These are phyloP conservation scores for Hymenoscyphus linearis DNA, from an alignment of 2,329 filamentous ascomycete species.

Conservation along the genomic window DNA sequence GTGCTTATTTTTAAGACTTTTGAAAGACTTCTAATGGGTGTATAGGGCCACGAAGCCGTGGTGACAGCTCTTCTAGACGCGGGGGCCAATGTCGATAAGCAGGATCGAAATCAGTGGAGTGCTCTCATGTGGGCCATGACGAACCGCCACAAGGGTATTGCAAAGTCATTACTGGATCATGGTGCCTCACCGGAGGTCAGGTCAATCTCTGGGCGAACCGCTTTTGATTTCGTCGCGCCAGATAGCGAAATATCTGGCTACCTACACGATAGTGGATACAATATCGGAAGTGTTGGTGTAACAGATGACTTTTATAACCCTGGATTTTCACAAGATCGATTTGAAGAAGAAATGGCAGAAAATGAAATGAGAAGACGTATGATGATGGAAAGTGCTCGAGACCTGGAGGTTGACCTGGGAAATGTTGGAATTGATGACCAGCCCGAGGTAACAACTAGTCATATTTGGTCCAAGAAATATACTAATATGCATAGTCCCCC, in stretches of 20 bases:
- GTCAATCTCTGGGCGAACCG: conserved; percentile 87
- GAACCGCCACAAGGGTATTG: conserved; percentile 92
- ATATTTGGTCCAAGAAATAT: conserved; percentile 19
- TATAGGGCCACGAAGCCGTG: conserved; percentile 79
- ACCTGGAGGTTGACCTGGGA: conserved; percentile 91
- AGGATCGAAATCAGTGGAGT: conserved; percentile 96
- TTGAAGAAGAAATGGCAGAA: conserved; percentile 96
- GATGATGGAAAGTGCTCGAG: conserved; percentile 99
- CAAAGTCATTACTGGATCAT: conserved; percentile 85
- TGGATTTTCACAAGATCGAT: conserved; percentile 85
- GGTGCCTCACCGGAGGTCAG: conserved; percentile 95
- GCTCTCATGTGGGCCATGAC: conserved; percentile 99
- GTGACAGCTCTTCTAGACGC: conserved; percentile 79
- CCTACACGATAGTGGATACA: conserved; percentile 89
- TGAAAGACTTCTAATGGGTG: conserved; percentile 13
- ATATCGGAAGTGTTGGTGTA: conserved; percentile 73
- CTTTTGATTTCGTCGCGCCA: conserved; percentile 90
- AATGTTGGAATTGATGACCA: conserved; percentile 95
- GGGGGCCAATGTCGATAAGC: conserved; percentile 83
- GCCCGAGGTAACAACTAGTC: conserved; percentile 62
- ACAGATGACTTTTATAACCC: conserved; percentile 90
- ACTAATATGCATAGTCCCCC: conserved; percentile 44
- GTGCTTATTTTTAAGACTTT: conserved; percentile 31
- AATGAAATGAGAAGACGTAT: conserved; percentile 92
- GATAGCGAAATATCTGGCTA: conserved; percentile 97